A percentile compares a stretch with the other conserved stretches of the same genome.
Conservation (phyloP, 108 stramenopile genomes). For the Cylindrotheca fusiformis region DNA sequence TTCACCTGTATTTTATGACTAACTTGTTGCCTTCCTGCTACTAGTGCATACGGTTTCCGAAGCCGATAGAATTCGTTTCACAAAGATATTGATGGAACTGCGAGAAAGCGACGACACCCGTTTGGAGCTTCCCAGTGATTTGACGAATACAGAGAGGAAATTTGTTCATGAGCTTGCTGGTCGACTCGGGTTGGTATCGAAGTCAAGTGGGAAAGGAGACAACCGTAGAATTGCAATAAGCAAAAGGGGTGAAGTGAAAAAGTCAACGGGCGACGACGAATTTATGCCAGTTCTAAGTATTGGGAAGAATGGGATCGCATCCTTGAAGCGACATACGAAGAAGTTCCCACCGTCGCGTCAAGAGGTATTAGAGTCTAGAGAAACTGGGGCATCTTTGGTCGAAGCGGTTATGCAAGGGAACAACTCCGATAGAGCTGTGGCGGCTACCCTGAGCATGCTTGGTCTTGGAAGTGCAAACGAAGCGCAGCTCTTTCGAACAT, state of each 20-base stretch:
- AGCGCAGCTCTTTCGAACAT: neutral
- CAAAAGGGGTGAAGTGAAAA: slow-evolving; percentile 27
- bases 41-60: slow-evolving; percentile 59
- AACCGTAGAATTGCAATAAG: slow-evolving; percentile 49
- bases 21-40: neutral
- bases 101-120: slow-evolving; percentile 42
- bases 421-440: slow-evolving; percentile 10
- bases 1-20: neutral
- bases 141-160: slow-evolving; percentile 82
- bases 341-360: slow-evolving; percentile 40
- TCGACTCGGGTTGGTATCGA: slow-evolving; percentile 59
- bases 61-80: slow-evolving; percentile 56
- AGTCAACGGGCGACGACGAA: slow-evolving; percentile 8
- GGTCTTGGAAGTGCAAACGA: slow-evolving; percentile 8
- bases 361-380: slow-evolving; percentile 47
- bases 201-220: slow-evolving; percentile 66
- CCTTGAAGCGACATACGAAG: slow-evolving; percentile 37
- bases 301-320: slow-evolving; percentile 36
- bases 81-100: slow-evolving; percentile 42
- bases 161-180: slow-evolving; percentile 61
- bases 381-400: slow-evolving; percentile 58
- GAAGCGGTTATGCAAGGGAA: slow-evolving; percentile 6
- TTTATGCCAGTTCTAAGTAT: slow-evolving; percentile 34
- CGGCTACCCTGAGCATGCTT: slow-evolving; percentile 16
- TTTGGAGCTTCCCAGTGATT: slow-evolving; percentile 50